Percentiles rank a stretch among this genome's conserved stretches.
Conservation (phyloP, 2,329 filamentous ascomycete species). For the Cladosporium sp. region DNA sequence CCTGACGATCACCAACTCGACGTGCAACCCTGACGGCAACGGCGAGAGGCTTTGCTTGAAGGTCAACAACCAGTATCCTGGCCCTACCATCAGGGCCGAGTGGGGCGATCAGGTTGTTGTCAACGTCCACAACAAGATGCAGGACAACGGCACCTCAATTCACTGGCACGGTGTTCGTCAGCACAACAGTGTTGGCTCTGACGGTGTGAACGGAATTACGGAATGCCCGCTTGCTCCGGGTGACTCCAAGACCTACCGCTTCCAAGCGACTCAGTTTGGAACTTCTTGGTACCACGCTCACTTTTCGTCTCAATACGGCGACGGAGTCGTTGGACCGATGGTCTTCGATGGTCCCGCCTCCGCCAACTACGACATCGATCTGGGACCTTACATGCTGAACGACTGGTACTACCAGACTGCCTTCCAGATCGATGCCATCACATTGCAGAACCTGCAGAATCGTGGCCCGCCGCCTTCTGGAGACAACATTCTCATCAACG, state of each 20-base stretch:
- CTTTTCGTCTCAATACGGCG: conserved; percentile 47
- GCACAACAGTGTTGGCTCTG: conserved; percentile 48
- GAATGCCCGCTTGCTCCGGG: conserved; percentile 46
- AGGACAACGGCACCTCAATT: conserved; percentile 53
- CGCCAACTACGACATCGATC: conserved; percentile 56
- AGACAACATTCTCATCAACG: conserved; percentile 43
- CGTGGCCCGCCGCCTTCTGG: conserved; percentile 37
- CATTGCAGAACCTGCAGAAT: conserved; percentile 26
- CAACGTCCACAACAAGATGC: conserved; percentile 46
- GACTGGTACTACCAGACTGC: conserved; percentile 49
- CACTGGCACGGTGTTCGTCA: conserved; percentile 61
- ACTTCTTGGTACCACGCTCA: conserved; percentile 53
- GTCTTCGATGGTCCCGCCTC: conserved; percentile 56
- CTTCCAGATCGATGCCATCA: conserved; percentile 23
- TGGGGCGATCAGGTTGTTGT: conserved; percentile 38
- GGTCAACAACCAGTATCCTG: conserved; percentile 59
- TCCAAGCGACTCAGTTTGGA: conserved; percentile 46
- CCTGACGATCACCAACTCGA: conserved; percentile 29
- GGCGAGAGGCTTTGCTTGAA: conserved; percentile 34
- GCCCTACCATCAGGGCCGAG: conserved; percentile 53
- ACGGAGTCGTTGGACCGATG: conserved; percentile 56
- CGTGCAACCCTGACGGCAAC: conserved; percentile 42
- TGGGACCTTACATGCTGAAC: conserved; percentile 53
- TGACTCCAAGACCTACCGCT: conserved; percentile 50
- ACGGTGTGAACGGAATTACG: conserved; percentile 50